Evolutionary conservation across 192 early-diverging fungal species (phyloP).

Genomic region (Gamsiella multidivaricata): DNA sequence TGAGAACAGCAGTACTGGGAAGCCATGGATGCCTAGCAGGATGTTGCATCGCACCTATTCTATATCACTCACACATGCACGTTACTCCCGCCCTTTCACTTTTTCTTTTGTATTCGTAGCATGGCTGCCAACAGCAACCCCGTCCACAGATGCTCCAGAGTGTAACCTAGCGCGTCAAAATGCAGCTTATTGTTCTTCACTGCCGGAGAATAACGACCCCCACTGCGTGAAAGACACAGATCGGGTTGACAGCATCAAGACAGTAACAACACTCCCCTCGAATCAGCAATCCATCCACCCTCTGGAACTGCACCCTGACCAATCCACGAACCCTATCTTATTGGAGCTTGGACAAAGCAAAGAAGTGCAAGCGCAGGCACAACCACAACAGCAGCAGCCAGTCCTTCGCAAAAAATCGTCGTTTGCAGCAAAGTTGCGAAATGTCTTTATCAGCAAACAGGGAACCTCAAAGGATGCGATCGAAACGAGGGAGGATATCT

Average conservation of each 20-base stretch:
- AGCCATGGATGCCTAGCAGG: no score
- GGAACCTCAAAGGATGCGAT: not conserved
- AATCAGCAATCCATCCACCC: slow-evolving; percentile 49
- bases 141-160: not conserved
- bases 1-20: no score
- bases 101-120: slow-evolving; percentile 5
- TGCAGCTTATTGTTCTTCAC: not conserved
- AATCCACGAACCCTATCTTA: not conserved
- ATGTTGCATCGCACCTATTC: no score
- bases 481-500: slow-evolving; percentile 20
- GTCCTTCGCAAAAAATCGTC: slow-evolving; percentile 34
- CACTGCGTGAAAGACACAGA: not conserved
- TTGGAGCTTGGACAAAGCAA: no score
- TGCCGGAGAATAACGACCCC: not conserved
- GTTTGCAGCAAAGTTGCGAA: slow-evolving; percentile 36
- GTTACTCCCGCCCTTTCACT: not conserved
- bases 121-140: slow-evolving; percentile 10
- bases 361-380: not conserved
- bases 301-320: slow-evolving; percentile 26
- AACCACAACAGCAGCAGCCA: not conserved
- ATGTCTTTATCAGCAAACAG: slow-evolving; percentile 25
- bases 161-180: not conserved
- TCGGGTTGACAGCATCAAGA: not conserved
- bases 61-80: no score
- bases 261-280: slow-evolving; percentile 12